These are phyloP conservation scores for Pascua guehoae DNA, from an alignment of 1,284 basidiomycete species.

Conservation along the genomic window DNA sequence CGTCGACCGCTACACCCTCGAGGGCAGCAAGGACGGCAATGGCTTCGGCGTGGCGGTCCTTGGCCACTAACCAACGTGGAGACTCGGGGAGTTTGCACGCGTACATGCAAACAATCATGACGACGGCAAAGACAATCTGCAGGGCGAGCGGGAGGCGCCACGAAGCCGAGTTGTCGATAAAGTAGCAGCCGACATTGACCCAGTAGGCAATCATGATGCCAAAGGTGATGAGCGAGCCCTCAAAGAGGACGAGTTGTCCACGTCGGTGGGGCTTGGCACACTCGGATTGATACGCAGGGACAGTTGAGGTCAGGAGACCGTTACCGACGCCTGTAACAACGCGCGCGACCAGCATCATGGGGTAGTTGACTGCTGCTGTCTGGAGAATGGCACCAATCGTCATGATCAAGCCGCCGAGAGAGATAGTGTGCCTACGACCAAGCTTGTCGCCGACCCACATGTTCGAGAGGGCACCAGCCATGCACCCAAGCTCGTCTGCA, in stretches of 20 bases:
- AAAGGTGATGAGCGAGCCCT: constrained; percentile 42
- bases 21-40: constrained; percentile 25
- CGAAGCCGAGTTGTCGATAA: not conserved
- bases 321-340: constrained; percentile 58
- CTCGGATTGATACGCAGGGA: constrained; percentile 56
- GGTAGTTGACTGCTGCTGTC: constrained; percentile 53
- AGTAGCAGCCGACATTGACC: constrained; percentile 12
- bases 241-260: constrained; percentile 58
- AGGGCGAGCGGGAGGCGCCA: constrained; percentile 14
- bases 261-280: constrained; percentile 62
- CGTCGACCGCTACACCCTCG: constrained; percentile 19
- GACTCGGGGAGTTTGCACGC: constrained; percentile 50
- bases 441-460: constrained; percentile 47
- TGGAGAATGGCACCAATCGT: constrained; percentile 56
- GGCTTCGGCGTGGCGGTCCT: constrained; percentile 38
- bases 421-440: constrained; percentile 43
- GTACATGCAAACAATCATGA: constrained; percentile 57
- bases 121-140: constrained; percentile 50
- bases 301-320: constrained; percentile 57
- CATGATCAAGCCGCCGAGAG: constrained; percentile 48
- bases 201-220: constrained; percentile 17
- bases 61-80: constrained; percentile 53
- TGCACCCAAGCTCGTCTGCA: constrained; percentile 44
- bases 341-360: constrained; percentile 61
- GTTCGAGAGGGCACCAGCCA: constrained; percentile 47